Base-by-base conservation (phyloP, 2,329 filamentous ascomycete species). In the Trichoderma aggressivum region DNA sequence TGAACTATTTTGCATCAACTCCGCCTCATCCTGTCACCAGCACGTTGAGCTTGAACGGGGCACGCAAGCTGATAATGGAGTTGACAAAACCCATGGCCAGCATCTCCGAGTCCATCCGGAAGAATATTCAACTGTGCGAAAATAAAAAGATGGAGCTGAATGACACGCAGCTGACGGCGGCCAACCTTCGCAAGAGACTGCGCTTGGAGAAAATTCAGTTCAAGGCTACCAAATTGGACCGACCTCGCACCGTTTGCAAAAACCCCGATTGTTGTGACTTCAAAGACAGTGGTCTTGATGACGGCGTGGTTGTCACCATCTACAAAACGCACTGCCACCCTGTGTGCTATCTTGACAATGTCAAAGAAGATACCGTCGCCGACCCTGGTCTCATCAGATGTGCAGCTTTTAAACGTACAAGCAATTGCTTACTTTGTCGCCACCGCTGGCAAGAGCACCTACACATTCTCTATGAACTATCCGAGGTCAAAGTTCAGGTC, bases 241-340 rank as follows among this genome's bases (percentile, higher is more conserved):
- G 12, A 7, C 70, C 70, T 26, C 70, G 70, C 5, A 71, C 70
- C 1, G 70, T 71, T 1, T 76, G 75, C 21, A 73, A 66, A 3
- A 65, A 70, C 5, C 32, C 10, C 0, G 6, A 34, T 0, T 77
- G 74, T 10, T 74, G 70, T 7, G 70, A 76, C 0, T 66, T 73
- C 12, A 72, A 67, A 16, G 58, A 59, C 1, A 71, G 66, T 11
- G 28, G 61, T 3, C 55, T 70, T 18, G 47, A 56, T 0, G 53
- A 62, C 2, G 72, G 63, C 0, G 70, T 71, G 3, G 34, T 71
- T 16, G 36, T 70, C 0, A 50, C 59, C 0, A 50, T 73, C 6
- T 75, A 76, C 30, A 75, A 70, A n/a, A 72, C 70, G 3, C 56
- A 68, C 2, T 76, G 75, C 0, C 75, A 76, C 30, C 8, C 28